Conservation (phyloP, 228 moss, liverwort and hornwort species). For the Sphagnum magellanicum region DNA sequence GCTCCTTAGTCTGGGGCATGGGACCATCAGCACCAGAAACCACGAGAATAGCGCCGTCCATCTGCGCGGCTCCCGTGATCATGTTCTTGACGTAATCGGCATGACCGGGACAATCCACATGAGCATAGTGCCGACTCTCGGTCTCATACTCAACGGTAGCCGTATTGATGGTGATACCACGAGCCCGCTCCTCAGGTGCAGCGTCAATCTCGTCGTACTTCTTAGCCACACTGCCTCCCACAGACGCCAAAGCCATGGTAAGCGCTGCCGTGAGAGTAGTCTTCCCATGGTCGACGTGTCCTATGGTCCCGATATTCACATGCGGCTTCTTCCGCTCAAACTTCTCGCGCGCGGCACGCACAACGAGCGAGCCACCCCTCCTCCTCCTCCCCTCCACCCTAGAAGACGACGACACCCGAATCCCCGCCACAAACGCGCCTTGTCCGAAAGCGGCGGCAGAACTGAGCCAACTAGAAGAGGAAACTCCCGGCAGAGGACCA, state of each 20-base stretch:
- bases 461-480: neutral
- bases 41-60: slow-evolving; percentile 94
- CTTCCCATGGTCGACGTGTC: slow-evolving; percentile 99
- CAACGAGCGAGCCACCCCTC: slow-evolving; percentile 16
- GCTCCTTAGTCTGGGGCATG: slow-evolving; percentile 98
- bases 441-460: neutral
- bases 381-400: neutral
- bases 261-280: slow-evolving; percentile 87
- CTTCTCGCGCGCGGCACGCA: slow-evolving; percentile 78
- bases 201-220: slow-evolving; percentile 88
- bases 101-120: slow-evolving; percentile 93
- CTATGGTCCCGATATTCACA: slow-evolving; percentile 94
- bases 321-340: slow-evolving; percentile 90
- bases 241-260: slow-evolving; percentile 77
- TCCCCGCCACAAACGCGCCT: neutral
- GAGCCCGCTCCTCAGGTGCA: slow-evolving; percentile 83
- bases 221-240: slow-evolving; percentile 49
- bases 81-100: slow-evolving; percentile 99
- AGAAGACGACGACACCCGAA: neutral
- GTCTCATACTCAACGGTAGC: slow-evolving; percentile 97
- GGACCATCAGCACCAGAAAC: slow-evolving; percentile 87
- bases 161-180: slow-evolving; percentile 87
- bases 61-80: slow-evolving; percentile 99
- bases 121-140: slow-evolving; percentile 64
- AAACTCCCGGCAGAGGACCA: neutral